Base-by-base conservation (phyloP, 2,329 filamentous ascomycete genomes). In the Colletotrichum godetiae region DNA sequence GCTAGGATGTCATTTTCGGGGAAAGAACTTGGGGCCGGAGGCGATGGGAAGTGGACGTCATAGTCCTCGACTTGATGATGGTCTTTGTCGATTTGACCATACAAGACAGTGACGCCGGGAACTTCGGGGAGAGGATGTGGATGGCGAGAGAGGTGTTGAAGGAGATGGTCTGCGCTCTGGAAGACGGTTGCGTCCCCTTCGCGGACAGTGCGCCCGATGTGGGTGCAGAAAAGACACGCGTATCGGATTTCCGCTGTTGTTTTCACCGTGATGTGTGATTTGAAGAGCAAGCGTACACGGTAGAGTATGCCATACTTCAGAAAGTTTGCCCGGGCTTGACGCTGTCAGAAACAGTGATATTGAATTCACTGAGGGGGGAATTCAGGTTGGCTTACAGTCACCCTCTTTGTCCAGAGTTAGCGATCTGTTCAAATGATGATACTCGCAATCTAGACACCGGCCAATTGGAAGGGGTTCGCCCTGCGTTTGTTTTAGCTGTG, bases 171-270 rank as follows among this genome's bases (percentile, higher is more conserved):
- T 15, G 80, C 68, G 5, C 78, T 79, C 2, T 78, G 76, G 73
- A 86, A 86, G 5, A 85, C 83, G 5, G 84, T 86, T 1, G 84
- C 83, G 69, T 86, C 84, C 59, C 81, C 82, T 33, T 84, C 80
- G n/a, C 79, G 79, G 2, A 80, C 76, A 0, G 82, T 83, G 1
- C 78, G 70, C 1, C 79, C 80, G 3, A 78, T 67, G 27, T 82
- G 79, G 5, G 80, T 79, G 70, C 84, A 85, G 74, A 84, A 85
- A 1, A 86, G 75, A 63, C 84, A 85, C 5, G 79, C 83, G 61
- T 83, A 86, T 68, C 83, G 85, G 58, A 80, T 76, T 63, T 79
- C 78, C 31, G 82, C 80, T 42, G 81, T 76, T 19, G 77, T 76
- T 5, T 73, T 76, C 13, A 78, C 79, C n/a, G 78, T 68, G 3